Conservation (phyloP, 306 rosid species). For the Malus sieversii region DNA sequence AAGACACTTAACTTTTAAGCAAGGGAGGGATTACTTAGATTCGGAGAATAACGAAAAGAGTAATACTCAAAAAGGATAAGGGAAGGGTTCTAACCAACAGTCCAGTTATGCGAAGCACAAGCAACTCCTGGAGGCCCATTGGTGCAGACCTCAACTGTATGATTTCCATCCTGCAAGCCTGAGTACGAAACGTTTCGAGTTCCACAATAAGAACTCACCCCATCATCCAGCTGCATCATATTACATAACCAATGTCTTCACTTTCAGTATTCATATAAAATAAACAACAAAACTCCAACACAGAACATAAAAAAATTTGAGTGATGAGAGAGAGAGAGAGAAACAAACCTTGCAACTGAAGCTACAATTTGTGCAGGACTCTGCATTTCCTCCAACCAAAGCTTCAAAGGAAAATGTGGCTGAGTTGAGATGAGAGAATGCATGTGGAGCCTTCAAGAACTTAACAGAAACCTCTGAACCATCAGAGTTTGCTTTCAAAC, state of each 20-base stretch:
- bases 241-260: conserved; percentile 4
- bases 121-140: conserved; percentile 38
- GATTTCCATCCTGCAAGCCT: conserved; percentile 68
- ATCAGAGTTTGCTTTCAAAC: conserved; percentile 31
- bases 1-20: not conserved
- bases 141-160: conserved; percentile 63
- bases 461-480: conserved; percentile 46
- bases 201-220: conserved; percentile 40
- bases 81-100: conserved; percentile 55
- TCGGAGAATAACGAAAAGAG: not conserved
- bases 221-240: conserved; percentile 63
- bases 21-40: too few relatives aligned
- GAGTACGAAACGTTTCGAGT: conserved; percentile 40
- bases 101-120: conserved; percentile 72
- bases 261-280: not conserved
- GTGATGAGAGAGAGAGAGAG: not conserved
- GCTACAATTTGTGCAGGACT: conserved; percentile 43
- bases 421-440: conserved; percentile 68
- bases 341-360: conserved; percentile 69
- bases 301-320: not conserved
- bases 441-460: conserved; percentile 66
- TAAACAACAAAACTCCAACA: not conserved
- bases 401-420: conserved; percentile 65
- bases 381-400: conserved; percentile 22
- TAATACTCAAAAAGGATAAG: conserved; percentile 9